Base-by-base conservation (phyloP, 2,329 filamentous ascomycete genomes). In the Ophiostoma ips region DNA sequence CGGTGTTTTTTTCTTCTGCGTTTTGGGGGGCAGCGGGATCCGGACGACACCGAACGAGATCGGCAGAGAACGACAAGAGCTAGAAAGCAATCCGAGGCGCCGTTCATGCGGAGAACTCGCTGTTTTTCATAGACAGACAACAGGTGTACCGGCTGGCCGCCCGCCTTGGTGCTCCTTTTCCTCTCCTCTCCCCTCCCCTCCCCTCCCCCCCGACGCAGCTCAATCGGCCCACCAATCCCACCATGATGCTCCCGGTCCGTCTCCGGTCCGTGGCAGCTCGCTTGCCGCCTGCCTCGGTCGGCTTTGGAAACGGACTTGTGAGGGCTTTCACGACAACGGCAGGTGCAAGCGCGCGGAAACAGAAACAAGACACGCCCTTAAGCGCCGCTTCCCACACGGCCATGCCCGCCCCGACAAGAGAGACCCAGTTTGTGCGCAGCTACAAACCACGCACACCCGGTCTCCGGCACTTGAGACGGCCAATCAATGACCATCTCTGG, bases 401-500 rank as follows among this genome's bases (percentile, higher is more conserved):
- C 7, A n/a, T 37, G 6, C 41, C 48, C 6, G 36, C 16, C 1
- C 10, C 35, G 51, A 58, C 63, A 18, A 62, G 63, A 38, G 60
- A 70, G 37, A 63, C 69, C 15, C 66, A 69, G 15, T 68, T 73
- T 41, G 64, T 96, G 65, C 81, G 87, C 59, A 92, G 85, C 49
- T 98, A 95, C 67, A 96, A 86, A 65, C 92, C 92, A 34, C 81
- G 87, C 59, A 95, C 92, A 1, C 90, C 90, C 12, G 92, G 92
- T 75, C 67, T 94, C 52, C 82, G 92, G 61, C 92, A 98, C 76
- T 72, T 98, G 57, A 84, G 83, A 65, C 79, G 92, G 40, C 88
- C 92, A 13, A 83, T 95, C 67, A 96, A 96, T 67, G 88, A 95
- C 61, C 92, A 98, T 66, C 71, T 98, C 43, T 96, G 87, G 87